Base-by-base conservation (phyloP, 1,139 yeast genomes). In the Blastobotrys capitulatus region DNA sequence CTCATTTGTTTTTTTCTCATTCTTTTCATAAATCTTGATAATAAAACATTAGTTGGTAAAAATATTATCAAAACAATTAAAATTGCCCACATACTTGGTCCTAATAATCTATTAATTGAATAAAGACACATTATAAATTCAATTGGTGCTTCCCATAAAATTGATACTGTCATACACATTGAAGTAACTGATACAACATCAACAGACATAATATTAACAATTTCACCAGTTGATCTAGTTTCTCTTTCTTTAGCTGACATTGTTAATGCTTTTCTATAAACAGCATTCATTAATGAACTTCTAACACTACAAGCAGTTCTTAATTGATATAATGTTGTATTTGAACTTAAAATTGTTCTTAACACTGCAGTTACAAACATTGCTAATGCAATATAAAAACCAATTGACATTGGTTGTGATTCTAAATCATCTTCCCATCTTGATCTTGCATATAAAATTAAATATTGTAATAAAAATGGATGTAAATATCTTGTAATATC, bases 281-380 rank as follows among this genome's bases (percentile, higher is more conserved):
- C 78, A 13, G 85, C 74, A 1, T 92, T 76, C 2, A 83, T 84
- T 56, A 90, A 72, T 0, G 95, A 77, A 22, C 94, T 80, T 62
- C 83, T 52, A 8, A 62, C 57, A 5, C 57, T 52, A 20, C 63
- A 52, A 20, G 58, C 60, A 15, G 58, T 54, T 22, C 59, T 50
- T 81, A 76, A 54, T 67, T 37, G 75, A 35, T 2, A 84, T 73
- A 54, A 81, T 70, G 48, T 79, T 62, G 35, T 75, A 61, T 57
- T 86, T 92, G 67, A 89, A 90, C 60, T 85, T 72, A 80, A 78
- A 3, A 83, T 80, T 1, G 96, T 86, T 69, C 88, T 95, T n/a
- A 79, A 63, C 25, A 88, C 76, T 4, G 96, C 83, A 6, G 86
- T 82, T 7, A 79, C 63, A 62, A 90, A 86, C 96, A 90, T 88